A percentile compares a stretch with the other conserved stretches of the same genome.
phyloP scores from a whole-genome alignment of 1,284 basidiomycete species.

The Sanghuangporus sanghuang region DNA sequence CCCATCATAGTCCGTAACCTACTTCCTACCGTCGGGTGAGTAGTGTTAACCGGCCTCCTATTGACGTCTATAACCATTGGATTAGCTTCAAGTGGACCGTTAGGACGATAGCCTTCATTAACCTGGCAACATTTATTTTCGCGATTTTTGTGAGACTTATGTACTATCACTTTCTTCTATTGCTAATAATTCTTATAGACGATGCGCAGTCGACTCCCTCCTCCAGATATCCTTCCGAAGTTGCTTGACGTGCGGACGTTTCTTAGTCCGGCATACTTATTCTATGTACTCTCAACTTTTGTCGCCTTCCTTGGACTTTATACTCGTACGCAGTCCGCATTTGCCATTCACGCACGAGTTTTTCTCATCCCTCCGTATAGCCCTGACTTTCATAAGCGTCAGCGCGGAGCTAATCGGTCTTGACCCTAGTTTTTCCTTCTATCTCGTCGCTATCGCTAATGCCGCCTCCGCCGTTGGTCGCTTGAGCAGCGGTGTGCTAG shows the following conservation, averaged over 20 bases:
- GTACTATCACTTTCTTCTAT: background rate
- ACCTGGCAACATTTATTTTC: background rate
- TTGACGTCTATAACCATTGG: background rate
- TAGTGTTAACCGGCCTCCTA: background rate
- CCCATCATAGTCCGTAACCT: constrained; percentile 41
- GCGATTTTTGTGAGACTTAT: background rate
- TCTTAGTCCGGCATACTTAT: background rate
- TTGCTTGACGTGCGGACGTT: background rate
- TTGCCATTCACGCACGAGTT: background rate
- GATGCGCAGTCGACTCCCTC: constrained; percentile 1
- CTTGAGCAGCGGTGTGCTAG: constrained; percentile 33
- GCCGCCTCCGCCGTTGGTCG: constrained; percentile 39
- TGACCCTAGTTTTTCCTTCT: constrained; percentile 39
- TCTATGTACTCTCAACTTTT: constrained; percentile 7
- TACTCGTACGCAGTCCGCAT: background rate
- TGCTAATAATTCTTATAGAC: background rate
- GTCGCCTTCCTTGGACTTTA: constrained; percentile 4
- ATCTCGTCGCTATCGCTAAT: constrained; percentile 46
- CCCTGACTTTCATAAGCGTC: background rate
- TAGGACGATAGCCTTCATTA: constrained; percentile 2
- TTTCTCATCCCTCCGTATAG: background rate
- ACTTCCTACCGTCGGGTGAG: constrained; percentile 23
- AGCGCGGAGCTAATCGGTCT: constrained; percentile 34
- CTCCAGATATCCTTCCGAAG: background rate
- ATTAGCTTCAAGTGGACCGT: constrained; percentile 6